Base-by-base conservation (phyloP, 2,329 filamentous ascomycete species). In the Sporothrix euskadiensis region DNA sequence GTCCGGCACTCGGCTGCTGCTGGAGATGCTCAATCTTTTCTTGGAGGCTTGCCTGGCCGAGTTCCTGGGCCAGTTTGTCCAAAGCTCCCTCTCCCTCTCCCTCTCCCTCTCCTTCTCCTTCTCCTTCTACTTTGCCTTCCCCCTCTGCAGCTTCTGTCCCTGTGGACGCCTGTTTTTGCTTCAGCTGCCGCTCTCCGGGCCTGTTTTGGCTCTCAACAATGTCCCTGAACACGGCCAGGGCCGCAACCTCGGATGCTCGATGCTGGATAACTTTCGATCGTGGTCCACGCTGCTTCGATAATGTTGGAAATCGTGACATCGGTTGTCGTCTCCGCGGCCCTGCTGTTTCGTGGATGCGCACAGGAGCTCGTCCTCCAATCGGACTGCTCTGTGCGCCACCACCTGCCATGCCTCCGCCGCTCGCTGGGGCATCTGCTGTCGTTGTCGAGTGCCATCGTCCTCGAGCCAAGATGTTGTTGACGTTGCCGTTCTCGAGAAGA, bases 161-260 rank as follows among this genome's bases (percentile, higher is more conserved):
- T 7, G 26, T 41, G 4, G 19, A 16, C 65, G 6, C 47, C 52
- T 56, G 52, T 30, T 56, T 56, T 3, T 9, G 1, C 41, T 35
- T 49, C 22, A 44, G 47, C 49, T 63, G 19, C 16, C 49, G 47
- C 32, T 69, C 32, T 41, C 69, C 47, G 16, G 44, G 54, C 41
- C 49, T 19, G 5, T 69, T 35, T 22, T 75, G 73, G 32, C 26
- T 71, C 14, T 74, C 73, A 19, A 78, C 75, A 22, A 78, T 74
- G 32, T 76, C 75, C 5, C 75, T 74, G 47, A 79, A 79, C 3
- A 79, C 65, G 1, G 75, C 74, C 49, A 78, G 49, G 0, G 76
- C 74, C 0, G 68, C 72, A 32, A 76, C 75, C 14, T 73, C 71
- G 2, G 71, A 47, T 35, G 59, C 35, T 30, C 56, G 65, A 16